Evolutionary conservation across 768 basidiomycete species (phyloP).

Genomic region (Lentinula aciculospora): DNA sequence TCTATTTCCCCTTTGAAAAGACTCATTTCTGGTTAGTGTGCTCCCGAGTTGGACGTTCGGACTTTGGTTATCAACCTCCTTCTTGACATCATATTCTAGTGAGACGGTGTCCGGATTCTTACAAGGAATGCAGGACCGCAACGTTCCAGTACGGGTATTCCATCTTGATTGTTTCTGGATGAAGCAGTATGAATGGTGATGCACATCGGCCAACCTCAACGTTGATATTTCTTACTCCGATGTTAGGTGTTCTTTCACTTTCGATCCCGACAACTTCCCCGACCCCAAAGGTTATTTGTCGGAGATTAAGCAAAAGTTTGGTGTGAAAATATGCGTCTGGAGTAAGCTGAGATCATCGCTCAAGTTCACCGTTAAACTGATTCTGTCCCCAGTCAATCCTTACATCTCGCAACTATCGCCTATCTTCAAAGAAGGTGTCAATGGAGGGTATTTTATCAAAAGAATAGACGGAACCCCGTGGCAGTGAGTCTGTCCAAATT

Average conservation of each 20-base stretch:
- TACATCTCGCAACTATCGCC: constrained; percentile 68
- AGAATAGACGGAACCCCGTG: constrained; percentile 60
- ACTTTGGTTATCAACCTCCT: constrained; percentile 74
- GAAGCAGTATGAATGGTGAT: constrained; percentile 62
- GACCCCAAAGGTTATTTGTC: constrained; percentile 60
- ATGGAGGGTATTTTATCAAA: constrained; percentile 69
- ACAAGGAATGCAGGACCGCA: constrained; percentile 61
- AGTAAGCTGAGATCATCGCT: constrained; percentile 28
- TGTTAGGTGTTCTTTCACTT: constrained; percentile 65
- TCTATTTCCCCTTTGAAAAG: constrained; percentile 13
- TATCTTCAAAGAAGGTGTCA: constrained; percentile 62
- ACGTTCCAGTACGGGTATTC: constrained; percentile 63
- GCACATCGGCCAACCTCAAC: not conserved
- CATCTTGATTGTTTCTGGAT: constrained; percentile 78
- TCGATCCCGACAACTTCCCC: constrained; percentile 73
- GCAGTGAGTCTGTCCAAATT: constrained; percentile 43
- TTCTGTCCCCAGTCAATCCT: constrained; percentile 50
- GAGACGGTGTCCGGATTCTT: constrained; percentile 67
- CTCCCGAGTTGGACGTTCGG: constrained; percentile 74
- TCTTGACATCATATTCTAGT: constrained; percentile 64
- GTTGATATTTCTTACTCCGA: constrained; percentile 13
- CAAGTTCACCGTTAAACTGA: not conserved
- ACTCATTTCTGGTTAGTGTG: constrained; percentile 33
- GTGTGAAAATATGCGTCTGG: constrained; percentile 72
- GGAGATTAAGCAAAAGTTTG: constrained; percentile 55